Base-by-base conservation (phyloP, 2,329 filamentous ascomycete species). In the Ophiostoma novo-ulmi region DNA sequence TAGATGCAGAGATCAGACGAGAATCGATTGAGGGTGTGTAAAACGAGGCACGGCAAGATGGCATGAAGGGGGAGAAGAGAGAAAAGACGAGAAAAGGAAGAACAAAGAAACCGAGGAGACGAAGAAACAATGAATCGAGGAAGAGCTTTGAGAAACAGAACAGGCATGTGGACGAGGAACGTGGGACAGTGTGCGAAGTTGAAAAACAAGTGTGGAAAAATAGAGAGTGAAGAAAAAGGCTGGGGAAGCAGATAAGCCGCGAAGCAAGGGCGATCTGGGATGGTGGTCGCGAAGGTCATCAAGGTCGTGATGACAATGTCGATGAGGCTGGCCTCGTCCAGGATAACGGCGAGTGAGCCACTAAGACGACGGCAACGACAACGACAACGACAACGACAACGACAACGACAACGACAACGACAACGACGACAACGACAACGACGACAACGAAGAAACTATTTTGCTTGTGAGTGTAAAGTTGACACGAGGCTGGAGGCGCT, bases 401-500 rank as follows among this genome's bases (percentile, higher is more conserved):
- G 61, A 38, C 61, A 8, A 35, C 61, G 17, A 38, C 26, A n/a
- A n/a, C n/a, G 31, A 35, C 58, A 20, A 38, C 61, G 61, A 38
- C 61, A 8, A 35, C 61, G 17, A 38, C 26, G 61, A 38, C 61
- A 7, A 35, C 58, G 35, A 38, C 61, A 35, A 38, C 61, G 3
- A 35, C 61, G 17, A 38, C 26, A 31, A 14, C 26, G 26, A 63
- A 31, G 31, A 31, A 31, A 31, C 2, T 31, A 31, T 13, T 26
- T 44, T 10, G 39, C 8, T 44, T 44, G 52, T 7, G 26, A 22
- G n/a, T 10, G n/a, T 17, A 36, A 13, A 20, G 17, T 63, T 7
- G 14, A 36, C 58, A 63, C 58, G 58, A 63, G 58, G 58, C 58
- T 63, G 58, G 44, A 48, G 44, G 44, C 17, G 58, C 58, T 17